Base-by-base conservation (phyloP, 306 rosid species). In the Cucumis cinereus region DNA sequence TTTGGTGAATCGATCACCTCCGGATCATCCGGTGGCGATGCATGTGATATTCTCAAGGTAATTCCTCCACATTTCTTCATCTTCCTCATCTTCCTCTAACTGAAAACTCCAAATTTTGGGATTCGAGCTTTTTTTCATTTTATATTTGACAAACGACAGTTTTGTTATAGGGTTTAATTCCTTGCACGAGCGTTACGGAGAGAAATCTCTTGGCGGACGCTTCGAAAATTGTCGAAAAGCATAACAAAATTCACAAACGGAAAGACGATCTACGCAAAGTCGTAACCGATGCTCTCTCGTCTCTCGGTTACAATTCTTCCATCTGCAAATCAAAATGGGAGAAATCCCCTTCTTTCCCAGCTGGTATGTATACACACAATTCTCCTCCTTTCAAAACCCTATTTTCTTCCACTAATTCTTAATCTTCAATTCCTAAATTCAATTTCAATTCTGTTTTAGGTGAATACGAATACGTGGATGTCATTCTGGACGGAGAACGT, bases 321-420 rank as follows among this genome's bases (percentile, higher is more conserved):
- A 73, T 89, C 49, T 94, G 99, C 82, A 90, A 85, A 74, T 91
- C 99, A 8, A 94, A 90, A 84, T 94, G 99, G 97, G 95, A 94
- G 7, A 94, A 92, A 75, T 82, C 96, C 38, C 45, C 86, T 53
- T 77, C 90, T 52, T 85, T 80, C 79, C 99, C 95, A 0, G 95
- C 99, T 23, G 99, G 97, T 94, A 89, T 16, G 97, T 94, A 89
- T 16, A 1, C 9, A 3, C 66, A 15, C 0, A 53, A 50, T 0
- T 16, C 35, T 5, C 7, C 20, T 45, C 41, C 69, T 38, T 22
- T 14, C 60, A 26, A 0, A 76, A 17, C 11, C 67, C 75, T 10
- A 13, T 5, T 17, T 50, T 5, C 19, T 3, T 6, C 0, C 1
- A 73, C 12, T 35, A 12, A 36, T 57, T 6, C 7, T 26, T 26